phyloP scores from a whole-genome alignment of 1,284 basidiomycete genomes.

The Coniophora puteana region DNA sequence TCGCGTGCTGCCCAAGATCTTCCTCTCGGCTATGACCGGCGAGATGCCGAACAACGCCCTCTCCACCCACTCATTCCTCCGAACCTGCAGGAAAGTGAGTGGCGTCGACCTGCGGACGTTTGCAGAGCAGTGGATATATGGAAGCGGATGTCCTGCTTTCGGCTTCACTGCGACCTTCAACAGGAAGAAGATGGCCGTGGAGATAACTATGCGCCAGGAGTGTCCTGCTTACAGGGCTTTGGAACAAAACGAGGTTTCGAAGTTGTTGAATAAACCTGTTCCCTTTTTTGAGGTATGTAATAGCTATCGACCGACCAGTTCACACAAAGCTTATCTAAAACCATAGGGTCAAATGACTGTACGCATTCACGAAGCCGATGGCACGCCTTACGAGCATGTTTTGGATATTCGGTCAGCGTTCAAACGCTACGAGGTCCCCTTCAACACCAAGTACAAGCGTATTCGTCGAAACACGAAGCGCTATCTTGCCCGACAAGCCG shows the following conservation, averaged over 20 bases:
- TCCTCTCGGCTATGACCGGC: constrained; percentile 91
- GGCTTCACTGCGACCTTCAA: constrained; percentile 91
- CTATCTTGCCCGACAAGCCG: constrained; percentile 90
- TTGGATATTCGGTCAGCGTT: constrained; percentile 85
- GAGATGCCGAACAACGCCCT: constrained; percentile 85
- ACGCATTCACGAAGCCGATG: constrained; percentile 98
- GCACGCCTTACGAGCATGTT: constrained; percentile 98
- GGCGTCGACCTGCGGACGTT: constrained; percentile 88
- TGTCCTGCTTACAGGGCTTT: constrained; percentile 72
- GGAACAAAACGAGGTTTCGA: constrained; percentile 65
- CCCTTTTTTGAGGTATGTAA: constrained; percentile 75
- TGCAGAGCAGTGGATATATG: constrained; percentile 98
- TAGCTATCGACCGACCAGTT: constrained; percentile 4
- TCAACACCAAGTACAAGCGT: constrained; percentile 99
- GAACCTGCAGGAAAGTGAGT: constrained; percentile 92
- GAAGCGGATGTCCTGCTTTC: constrained; percentile 93
- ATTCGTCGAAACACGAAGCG: constrained; percentile 93
- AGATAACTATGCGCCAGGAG: constrained; percentile 91
- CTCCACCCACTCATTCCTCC: constrained; percentile 88
- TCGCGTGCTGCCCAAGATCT: constrained; percentile 93
- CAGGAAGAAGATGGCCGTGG: constrained; percentile 96
- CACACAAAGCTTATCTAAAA: constrained; percentile 13
- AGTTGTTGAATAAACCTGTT: constrained; percentile 76
- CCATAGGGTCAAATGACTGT: constrained; percentile 99
- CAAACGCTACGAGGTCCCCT: constrained; percentile 95